phyloP scores from a whole-genome alignment of 805 yeast species.

The Kodamaea kaohsiungensis region DNA sequence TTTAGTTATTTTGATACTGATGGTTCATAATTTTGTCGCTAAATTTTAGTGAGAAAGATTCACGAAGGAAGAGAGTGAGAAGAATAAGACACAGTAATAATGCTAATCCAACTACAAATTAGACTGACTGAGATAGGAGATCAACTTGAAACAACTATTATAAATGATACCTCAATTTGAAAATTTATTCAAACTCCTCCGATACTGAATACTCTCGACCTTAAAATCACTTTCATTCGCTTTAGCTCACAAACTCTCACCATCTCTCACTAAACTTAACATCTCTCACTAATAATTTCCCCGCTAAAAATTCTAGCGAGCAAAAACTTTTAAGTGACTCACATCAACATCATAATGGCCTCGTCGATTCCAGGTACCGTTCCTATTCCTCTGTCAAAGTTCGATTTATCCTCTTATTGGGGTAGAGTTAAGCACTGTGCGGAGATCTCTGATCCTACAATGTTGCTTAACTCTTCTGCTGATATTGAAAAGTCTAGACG shows the following conservation, averaged over 20 bases:
- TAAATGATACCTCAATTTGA: too few species aligned
- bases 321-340: neutral
- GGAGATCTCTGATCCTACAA: constrained; percentile 87
- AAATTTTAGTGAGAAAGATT: neutral
- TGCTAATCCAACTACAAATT: too few species aligned
- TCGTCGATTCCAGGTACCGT: constrained; percentile 84
- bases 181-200: too few species aligned
- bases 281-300: neutral
- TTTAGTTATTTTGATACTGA: neutral
- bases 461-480: constrained; percentile 69
- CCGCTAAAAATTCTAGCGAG: neutral
- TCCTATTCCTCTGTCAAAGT: constrained; percentile 75
- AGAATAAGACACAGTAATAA: neutral
- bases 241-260: neutral
- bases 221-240: too few species aligned
- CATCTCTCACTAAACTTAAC: neutral
- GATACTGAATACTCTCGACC: too few species aligned
- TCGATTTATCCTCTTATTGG: constrained; percentile 80
- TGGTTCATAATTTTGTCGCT: neutral
- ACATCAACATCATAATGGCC: constrained; percentile 57
- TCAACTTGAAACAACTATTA: too few species aligned
- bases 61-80: neutral
- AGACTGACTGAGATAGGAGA: too few species aligned
- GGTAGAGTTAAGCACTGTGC: constrained; percentile 96
- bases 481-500: constrained; percentile 67